Evolutionary conservation across 148 eudicot genomes (phyloP), one percentile per base, ranked within the genome.

Genomic region (Rhododendron henanense): DNA sequence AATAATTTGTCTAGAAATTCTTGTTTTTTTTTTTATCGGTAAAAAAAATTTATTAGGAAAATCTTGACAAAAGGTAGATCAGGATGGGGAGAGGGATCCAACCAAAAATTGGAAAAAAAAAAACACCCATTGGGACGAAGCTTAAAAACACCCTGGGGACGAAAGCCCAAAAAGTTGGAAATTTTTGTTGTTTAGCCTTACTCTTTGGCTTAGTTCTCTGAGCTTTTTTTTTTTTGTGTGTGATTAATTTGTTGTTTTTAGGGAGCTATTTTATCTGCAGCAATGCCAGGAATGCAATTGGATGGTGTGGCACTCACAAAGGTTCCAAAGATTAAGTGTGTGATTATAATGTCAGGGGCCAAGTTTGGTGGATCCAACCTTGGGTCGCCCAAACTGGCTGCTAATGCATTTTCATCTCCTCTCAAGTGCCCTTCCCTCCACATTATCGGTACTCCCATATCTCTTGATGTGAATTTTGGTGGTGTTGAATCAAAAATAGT

Each of bases 371-470:
- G 88, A 39, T n/a, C 16, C 13, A 80, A 51, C 31, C 35, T 85
- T 71, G 88, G 86, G 59, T 28, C 44, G 3, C 91, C 88, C 25
- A 86, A 87, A 77, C 44, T 85, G 31, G 90, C 91, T 61, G 79
- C 86, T 53, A 89, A 80, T 61, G 91, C 91, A 41, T 91, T 87
- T 79, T 86, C 88, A 2, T 84, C 90, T 28, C 90, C 81, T 1
- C 3, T 89, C 55, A 74, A 85, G 28, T 82, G 80, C 67, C 92
- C 92, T 39, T 88, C 92, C 25, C 92, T 90, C 47, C 92, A 90
- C 69, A 14, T 90, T 14, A 85, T 84, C 18, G 92, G 90, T 90
- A 87, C 14, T 78, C 10, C 7, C 19, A 31, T 51, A 28, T 48
- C 10, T 48, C 10, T 10, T 74, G 9, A n/a, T 25, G 51, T 1